Conservation (phyloP, 768 basidiomycete species). For the Termitomyces sp. region DNA sequence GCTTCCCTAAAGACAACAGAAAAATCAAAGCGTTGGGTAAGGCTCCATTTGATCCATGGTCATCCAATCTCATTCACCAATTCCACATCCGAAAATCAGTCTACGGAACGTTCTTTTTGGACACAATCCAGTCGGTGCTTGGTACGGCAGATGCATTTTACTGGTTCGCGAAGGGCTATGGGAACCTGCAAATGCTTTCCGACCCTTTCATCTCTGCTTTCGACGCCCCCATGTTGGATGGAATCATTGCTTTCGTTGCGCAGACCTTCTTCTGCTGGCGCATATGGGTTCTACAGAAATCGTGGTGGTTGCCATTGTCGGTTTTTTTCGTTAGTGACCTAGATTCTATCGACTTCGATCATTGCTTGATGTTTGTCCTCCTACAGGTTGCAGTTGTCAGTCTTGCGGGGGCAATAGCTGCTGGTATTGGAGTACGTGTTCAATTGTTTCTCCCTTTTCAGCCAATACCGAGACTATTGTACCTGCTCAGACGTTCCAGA, state of each 20-base stretch:
- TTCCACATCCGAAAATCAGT: not conserved
- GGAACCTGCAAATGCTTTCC: slow-evolving; percentile 8
- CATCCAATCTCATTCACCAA: not conserved
- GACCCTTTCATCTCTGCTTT: slow-evolving; percentile 14
- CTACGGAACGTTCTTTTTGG: slow-evolving; percentile 3
- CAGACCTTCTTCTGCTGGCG: slow-evolving; percentile 15
- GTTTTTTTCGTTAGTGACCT: slow-evolving; percentile 2
- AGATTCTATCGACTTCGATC: not conserved
- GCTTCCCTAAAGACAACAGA: not conserved
- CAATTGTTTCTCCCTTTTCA: not conserved
- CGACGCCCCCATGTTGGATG: slow-evolving; percentile 13
- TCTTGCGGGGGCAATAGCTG: slow-evolving; percentile 11
- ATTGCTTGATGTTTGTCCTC: not conserved
- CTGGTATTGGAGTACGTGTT: slow-evolving; percentile 10
- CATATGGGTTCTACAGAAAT: slow-evolving; percentile 10
- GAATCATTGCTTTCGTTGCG: slow-evolving; percentile 12
- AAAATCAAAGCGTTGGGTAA: slow-evolving; percentile 4
- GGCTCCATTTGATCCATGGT: not conserved
- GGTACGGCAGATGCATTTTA: slow-evolving; percentile 11
- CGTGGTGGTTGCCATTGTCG: slow-evolving; percentile 6
- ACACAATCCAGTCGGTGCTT: slow-evolving; percentile 2
- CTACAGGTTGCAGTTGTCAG: slow-evolving; percentile 6
- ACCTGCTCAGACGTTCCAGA: slow-evolving; percentile 5
- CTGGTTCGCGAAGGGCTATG: slow-evolving; percentile 12
- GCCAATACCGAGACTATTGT: not conserved